phyloP scores from a whole-genome alignment of 1,284 basidiomycete species.

The Wolfiporia cocos region DNA sequence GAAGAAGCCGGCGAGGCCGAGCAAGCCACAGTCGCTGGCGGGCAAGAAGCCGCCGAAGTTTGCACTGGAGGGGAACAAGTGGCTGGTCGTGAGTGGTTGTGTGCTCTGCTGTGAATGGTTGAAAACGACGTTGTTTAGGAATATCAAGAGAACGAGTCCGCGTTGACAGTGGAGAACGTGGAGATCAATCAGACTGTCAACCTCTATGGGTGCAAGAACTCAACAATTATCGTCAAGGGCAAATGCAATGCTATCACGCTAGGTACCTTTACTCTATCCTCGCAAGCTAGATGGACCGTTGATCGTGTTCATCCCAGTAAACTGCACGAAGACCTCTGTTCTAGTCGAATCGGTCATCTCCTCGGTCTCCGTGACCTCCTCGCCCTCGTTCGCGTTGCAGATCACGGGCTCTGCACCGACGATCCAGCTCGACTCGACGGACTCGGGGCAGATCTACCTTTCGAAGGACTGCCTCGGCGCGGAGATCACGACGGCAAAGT shows the following conservation, averaged over 20 bases:
- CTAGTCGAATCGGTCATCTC: constrained; percentile 92
- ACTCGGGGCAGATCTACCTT: constrained; percentile 93
- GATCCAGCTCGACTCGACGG: constrained; percentile 90
- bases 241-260: constrained; percentile 95
- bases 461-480: constrained; percentile 74
- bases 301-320: constrained; percentile 45
- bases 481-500: constrained; percentile 95
- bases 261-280: constrained; percentile 42
- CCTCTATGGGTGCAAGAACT: constrained; percentile 88
- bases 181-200: constrained; percentile 86
- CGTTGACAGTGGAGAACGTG: constrained; percentile 72
- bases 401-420: constrained; percentile 89
- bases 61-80: constrained; percentile 89
- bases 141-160: constrained; percentile 83
- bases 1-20: constrained; percentile 70
- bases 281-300: not conserved
- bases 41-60: constrained; percentile 94
- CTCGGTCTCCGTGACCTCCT: constrained; percentile 81
- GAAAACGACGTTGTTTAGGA: constrained; percentile 49
- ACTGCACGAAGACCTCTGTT: constrained; percentile 86
- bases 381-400: constrained; percentile 91
- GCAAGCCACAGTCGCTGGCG: constrained; percentile 74
- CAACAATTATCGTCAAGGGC: constrained; percentile 84
- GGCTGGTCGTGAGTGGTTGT: constrained; percentile 73
- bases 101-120: not conserved